Conservation (phyloP, 257 asterid genomes). For the Gentiana straminea region DNA sequence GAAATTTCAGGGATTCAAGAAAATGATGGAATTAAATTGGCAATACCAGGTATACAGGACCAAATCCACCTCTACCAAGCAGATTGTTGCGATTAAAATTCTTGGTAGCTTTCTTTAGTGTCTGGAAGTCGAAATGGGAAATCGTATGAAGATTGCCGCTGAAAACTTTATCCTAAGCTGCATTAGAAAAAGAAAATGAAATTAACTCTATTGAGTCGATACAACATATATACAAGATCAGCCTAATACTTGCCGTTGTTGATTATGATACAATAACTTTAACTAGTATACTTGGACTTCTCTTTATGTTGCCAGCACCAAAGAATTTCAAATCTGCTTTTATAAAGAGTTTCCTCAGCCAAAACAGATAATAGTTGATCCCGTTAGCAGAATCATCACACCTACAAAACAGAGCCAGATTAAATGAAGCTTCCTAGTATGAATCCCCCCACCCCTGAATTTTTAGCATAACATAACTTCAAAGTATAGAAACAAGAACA, state of each 20-base stretch:
- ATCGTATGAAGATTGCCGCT: slow-evolving; percentile 51
- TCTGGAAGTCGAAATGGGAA: slow-evolving; percentile 42
- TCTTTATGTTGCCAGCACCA: slow-evolving; percentile 17
- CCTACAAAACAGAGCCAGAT: slow-evolving; percentile 44
- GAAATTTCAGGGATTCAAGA: too few species aligned
- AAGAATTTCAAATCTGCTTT: slow-evolving; percentile 17
- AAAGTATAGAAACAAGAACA: too few species aligned
- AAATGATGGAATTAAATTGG: too few species aligned
- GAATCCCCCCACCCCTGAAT: too few species aligned
- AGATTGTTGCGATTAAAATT: slow-evolving; percentile 51
- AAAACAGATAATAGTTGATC: slow-evolving; percentile 30
- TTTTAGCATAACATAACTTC: too few species aligned
- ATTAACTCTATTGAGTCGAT: too few species aligned
- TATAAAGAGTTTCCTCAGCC: slow-evolving; percentile 27
- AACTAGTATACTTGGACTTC: slow-evolving; percentile 38
- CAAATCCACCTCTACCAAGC: slow-evolving; percentile 87
- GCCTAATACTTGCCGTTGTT: too few species aligned
- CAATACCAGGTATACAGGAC: slow-evolving; percentile 72
- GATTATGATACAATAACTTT: too few species aligned
- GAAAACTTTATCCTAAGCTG: slow-evolving; percentile 35
- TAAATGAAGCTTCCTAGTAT: too few species aligned
- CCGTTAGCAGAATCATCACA: slow-evolving; percentile 32
- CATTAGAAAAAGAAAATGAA: too few species aligned
- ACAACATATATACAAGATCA: too few species aligned
- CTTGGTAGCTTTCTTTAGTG: slow-evolving; percentile 65